Conservation (phyloP, 1,139 yeast genomes). For the Yamadazyma spencermartinsiae region DNA sequence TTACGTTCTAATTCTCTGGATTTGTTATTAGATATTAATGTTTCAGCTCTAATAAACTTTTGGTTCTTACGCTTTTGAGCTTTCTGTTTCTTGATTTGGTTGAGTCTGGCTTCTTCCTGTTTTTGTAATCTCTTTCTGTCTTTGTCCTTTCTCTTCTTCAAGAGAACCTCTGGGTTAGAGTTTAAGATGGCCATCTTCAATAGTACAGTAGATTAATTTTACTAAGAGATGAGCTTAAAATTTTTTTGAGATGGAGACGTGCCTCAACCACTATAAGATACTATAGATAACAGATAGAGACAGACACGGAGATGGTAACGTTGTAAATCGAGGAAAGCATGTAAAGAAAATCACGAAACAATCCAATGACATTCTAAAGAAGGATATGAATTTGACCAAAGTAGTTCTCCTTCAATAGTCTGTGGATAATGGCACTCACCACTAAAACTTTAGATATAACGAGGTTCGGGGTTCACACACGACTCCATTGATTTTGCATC, state of each 20-base stretch:
- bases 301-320: too few species aligned
- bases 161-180: slow-evolving; percentile 72
- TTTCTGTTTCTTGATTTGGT: slow-evolving; percentile 29
- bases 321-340: too few species aligned
- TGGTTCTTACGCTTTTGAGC: slow-evolving; percentile 37
- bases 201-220: not conserved
- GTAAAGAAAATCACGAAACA: too few species aligned
- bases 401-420: too few species aligned
- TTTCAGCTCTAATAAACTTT: slow-evolving; percentile 71
- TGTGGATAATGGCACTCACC: too few species aligned
- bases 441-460: too few species aligned
- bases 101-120: slow-evolving; percentile 48
- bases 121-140: slow-evolving; percentile 69
- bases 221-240: slow-evolving; percentile 22
- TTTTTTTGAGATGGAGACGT: not conserved
- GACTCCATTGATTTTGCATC: too few species aligned
- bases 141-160: slow-evolving; percentile 75
- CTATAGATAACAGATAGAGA: too few species aligned
- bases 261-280: not conserved
- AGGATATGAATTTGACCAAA: too few species aligned
- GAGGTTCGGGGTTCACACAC: too few species aligned
- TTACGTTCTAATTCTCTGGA: slow-evolving; percentile 67
- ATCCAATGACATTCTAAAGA: too few species aligned
- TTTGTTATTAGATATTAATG: slow-evolving; percentile 62
- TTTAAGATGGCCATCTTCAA: slow-evolving; percentile 51